Base-by-base conservation (phyloP, 2,329 filamentous ascomycete genomes). In the Claviceps pazoutovae region DNA sequence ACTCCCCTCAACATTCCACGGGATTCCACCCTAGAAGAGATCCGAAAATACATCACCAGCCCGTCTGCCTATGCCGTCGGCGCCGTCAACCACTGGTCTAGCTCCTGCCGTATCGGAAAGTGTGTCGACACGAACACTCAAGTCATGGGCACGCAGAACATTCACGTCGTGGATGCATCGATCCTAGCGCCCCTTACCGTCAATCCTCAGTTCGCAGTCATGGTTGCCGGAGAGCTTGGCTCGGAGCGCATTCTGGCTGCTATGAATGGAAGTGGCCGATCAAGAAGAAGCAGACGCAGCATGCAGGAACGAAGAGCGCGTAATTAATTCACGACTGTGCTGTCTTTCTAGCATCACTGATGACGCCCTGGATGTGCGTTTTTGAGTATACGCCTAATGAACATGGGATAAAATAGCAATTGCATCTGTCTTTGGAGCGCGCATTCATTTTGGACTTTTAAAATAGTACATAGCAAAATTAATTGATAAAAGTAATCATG, bases 161-260 rank as follows among this genome's bases (percentile, higher is more conserved):
- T 78, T 23, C 70, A 74, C 53, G 74, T 78, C 1, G 66, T 78
- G 3, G 74, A 78, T 58, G 71, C 69, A 0, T 73, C 70, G 38
- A 74, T 78, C 41, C 55, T 76, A 7, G 60, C 68, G 34, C 74
- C 74, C 1, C 59, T 79, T 57, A 76, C 73, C 0, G 73, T 74
- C 1, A 78, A 78, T 57, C 75, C 75, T 1, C 73, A 75, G 56
- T 74, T 78, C 60, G 74, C 73, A 0, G 67, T 76, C 26, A 78
- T 78, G 73, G 69, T 74, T 19, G 74, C 71, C 4, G 75, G 68
- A 0, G 75, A 78, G 64, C 69, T 67, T 56, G 75, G 70, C 1
- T 67, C 70, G 2, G 75, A 78, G 61, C 64, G 71, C 56, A 74
- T 78, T 53, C 36, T 57, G 36, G 49, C 46, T 17, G 16, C 19